phyloP scores from a whole-genome alignment of 768 basidiomycete species.

The Boletus patriciae region DNA sequence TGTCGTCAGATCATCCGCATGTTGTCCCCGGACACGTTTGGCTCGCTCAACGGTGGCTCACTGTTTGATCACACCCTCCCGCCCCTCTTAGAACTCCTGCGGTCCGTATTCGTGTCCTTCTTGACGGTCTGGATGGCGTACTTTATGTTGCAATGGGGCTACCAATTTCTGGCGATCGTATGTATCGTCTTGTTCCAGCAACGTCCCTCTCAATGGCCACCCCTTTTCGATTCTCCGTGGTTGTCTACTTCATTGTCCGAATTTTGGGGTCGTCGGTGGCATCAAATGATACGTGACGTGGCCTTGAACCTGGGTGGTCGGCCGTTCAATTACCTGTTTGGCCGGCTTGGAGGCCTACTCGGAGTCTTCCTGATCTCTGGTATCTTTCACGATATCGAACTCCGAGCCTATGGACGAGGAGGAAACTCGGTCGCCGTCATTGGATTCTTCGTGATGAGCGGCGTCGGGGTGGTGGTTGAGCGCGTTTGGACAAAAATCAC shows the following conservation, averaged over 20 bases:
- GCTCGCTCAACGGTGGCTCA: constrained; percentile 31
- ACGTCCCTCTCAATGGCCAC: constrained; percentile 57
- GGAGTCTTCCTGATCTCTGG: constrained; percentile 62
- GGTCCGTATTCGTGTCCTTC: constrained; percentile 44
- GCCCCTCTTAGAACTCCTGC: constrained; percentile 32
- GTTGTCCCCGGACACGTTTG: constrained; percentile 42
- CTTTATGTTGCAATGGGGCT: constrained; percentile 42
- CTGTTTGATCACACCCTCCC: constrained; percentile 37
- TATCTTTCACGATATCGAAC: constrained; percentile 53
- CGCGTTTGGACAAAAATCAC: constrained; percentile 42
- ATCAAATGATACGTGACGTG: constrained; percentile 59
- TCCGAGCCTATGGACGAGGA: constrained; percentile 34
- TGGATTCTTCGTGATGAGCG: constrained; percentile 57
- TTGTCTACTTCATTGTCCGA: constrained; percentile 54
- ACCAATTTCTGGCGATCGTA: constrained; percentile 44
- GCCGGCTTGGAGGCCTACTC: constrained; percentile 50
- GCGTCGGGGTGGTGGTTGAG: constrained; percentile 53
- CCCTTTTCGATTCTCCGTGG: constrained; percentile 60
- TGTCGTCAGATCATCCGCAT: constrained; percentile 8
- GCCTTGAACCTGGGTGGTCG: constrained; percentile 51
- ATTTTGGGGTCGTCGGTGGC: constrained; percentile 67
- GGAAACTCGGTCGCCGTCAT: constrained; percentile 42
- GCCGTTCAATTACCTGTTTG: constrained; percentile 45
- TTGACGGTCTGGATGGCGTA: constrained; percentile 40
- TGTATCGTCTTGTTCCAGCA: constrained; percentile 49